phyloP scores from a whole-genome alignment of 768 basidiomycete species.

The Kwoniella sp. region DNA sequence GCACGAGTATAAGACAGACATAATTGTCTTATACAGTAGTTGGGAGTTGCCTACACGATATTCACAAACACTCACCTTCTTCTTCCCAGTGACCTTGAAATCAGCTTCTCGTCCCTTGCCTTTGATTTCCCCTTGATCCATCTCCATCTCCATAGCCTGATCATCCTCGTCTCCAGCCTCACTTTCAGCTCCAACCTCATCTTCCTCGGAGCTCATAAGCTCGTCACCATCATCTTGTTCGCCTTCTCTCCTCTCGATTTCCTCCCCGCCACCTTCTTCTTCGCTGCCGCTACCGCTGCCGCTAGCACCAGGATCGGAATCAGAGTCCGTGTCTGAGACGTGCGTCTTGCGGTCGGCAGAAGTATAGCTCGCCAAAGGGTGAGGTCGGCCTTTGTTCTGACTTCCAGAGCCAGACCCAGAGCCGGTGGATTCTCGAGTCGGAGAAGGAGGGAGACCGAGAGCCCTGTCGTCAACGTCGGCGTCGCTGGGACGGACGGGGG shows the following conservation, averaged over 20 bases:
- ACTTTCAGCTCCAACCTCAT: conserved; percentile 4
- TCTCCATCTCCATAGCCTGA: neutral
- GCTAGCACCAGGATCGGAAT: too few relatives aligned
- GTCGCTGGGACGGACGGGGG: conserved; percentile 21
- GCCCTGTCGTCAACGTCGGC: neutral
- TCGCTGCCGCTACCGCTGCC: neutral
- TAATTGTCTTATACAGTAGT: too few relatives aligned
- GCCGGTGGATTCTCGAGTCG: neutral
- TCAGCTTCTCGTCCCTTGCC: conserved; percentile 5
- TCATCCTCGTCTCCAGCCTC: neutral
- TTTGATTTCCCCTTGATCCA: neutral
- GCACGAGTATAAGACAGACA: too few relatives aligned
- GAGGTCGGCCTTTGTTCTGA: neutral
- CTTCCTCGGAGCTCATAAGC: neutral
- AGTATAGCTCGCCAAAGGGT: conserved; percentile 12
- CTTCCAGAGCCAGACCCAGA: neutral
- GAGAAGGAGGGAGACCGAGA: neutral
- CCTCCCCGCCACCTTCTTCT: conserved; percentile 2
- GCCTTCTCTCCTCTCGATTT: neutral
- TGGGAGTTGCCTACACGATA: too few relatives aligned
- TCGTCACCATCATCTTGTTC: neutral
- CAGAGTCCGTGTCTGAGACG: neutral
- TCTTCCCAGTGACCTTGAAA: neutral
- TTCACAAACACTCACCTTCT: neutral
- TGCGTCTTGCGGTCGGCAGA: too few relatives aligned